These are phyloP conservation scores for Cercospora brassicicola DNA, from an alignment of 2,329 filamentous ascomycete species.

Conservation along the genomic window DNA sequence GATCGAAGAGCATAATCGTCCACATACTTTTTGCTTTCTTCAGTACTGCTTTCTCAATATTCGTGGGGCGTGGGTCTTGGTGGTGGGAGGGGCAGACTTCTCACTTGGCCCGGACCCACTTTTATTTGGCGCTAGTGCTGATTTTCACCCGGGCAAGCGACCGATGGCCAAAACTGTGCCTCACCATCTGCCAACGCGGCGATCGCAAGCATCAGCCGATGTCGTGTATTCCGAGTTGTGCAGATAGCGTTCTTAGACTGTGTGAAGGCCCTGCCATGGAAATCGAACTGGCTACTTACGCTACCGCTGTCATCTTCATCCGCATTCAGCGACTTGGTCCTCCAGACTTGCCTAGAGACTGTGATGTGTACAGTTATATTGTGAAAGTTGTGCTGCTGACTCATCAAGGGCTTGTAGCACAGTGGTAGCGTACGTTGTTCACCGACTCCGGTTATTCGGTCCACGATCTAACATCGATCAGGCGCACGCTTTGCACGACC, in stretches of 20 bases:
- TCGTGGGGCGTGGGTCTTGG: no score
- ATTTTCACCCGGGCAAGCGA: not conserved
- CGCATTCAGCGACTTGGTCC: no score
- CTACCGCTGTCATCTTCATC: not conserved
- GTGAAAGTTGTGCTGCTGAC: not conserved
- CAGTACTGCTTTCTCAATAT: not conserved
- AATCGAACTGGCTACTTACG: not conserved
- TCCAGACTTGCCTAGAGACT: no score
- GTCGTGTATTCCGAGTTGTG: not conserved
- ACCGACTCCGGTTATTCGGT: not conserved
- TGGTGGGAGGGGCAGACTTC: not conserved
- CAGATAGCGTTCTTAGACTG: not conserved
- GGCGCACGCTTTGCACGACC: conserved; percentile 12
- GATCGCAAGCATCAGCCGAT: not conserved
- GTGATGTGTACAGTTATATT: no score
- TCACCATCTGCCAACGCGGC: not conserved
- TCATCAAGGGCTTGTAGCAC: conserved; percentile 14
- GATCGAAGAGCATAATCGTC: no score
- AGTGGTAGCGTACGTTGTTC: conserved; percentile 12
- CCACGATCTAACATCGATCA: not conserved
- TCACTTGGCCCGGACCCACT: not conserved
- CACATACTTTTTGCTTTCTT: not conserved
- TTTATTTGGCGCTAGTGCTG: not conserved
- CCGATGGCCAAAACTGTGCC: not conserved
- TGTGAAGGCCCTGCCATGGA: not conserved